Percentiles rank a stretch among this genome's conserved stretches.
Conservation (phyloP, 345 rosid species). For the Eucalyptus cloeziana region DNA sequence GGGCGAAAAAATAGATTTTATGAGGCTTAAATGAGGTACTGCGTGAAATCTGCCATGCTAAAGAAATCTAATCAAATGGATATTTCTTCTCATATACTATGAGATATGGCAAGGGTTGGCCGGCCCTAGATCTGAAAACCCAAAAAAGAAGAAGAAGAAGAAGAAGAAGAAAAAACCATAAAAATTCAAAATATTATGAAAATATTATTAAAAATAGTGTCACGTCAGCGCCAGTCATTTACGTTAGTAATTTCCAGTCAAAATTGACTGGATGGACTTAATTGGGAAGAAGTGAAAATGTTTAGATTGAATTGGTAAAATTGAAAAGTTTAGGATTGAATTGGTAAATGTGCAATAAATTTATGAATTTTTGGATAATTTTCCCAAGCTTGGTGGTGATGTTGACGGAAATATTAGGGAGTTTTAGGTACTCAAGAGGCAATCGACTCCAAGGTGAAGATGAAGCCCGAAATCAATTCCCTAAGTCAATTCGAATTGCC, state of each 20-base stretch:
- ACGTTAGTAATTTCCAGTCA: accelerated
- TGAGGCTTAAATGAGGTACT: neutral
- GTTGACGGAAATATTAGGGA: neutral
- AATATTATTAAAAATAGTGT: too few species aligned
- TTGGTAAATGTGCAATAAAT: accelerated
- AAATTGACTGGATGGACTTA: too few species aligned
- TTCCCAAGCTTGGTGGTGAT: neutral
- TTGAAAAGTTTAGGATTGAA: too few species aligned
- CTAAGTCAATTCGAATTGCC: neutral
- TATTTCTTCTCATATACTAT: too few species aligned
- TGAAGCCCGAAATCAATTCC: neutral
- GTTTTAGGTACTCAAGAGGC: neutral
- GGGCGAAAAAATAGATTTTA: neutral
- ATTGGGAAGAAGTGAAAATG: too few species aligned
- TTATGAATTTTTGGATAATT: too few species aligned
- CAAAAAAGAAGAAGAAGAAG: too few species aligned
- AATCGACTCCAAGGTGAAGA: neutral
- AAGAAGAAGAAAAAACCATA: too few species aligned
- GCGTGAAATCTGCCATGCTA: neutral
- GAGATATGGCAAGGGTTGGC: too few species aligned
- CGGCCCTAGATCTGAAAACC: too few species aligned
- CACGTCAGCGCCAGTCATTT: accelerated
- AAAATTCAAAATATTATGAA: too few species aligned
- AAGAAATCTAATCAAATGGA: neutral
- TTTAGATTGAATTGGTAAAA: too few species aligned